phyloP scores from a whole-genome alignment of 768 basidiomycete species.

The Tricholoma terreum region DNA sequence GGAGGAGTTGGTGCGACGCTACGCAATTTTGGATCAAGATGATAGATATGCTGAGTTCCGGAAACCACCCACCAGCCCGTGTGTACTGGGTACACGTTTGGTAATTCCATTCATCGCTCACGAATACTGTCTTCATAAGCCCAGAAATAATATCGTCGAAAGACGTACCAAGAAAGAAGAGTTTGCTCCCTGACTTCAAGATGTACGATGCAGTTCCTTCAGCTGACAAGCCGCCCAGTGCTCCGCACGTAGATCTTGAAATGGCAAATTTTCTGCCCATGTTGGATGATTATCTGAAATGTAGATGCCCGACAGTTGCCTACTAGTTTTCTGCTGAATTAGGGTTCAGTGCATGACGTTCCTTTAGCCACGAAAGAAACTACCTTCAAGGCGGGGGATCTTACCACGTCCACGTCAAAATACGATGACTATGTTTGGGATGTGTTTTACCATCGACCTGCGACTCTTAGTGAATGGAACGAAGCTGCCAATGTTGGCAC shows the following conservation, averaged over 20 bases:
- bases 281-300: slow-evolving; percentile 68
- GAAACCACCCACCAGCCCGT: slow-evolving; percentile 41
- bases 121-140: slow-evolving; percentile 28
- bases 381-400: background rate
- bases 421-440: slow-evolving; percentile 77
- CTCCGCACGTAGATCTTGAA: slow-evolving; percentile 46
- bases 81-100: slow-evolving; percentile 1
- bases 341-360: slow-evolving; percentile 29
- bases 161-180: slow-evolving; percentile 34
- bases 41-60: slow-evolving; percentile 26
- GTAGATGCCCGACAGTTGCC: slow-evolving; percentile 34
- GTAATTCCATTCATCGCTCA: background rate
- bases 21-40: slow-evolving; percentile 43
- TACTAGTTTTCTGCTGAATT: background rate
- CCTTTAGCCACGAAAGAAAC: slow-evolving; percentile 5
- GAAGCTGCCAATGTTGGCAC: slow-evolving; percentile 57
- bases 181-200: slow-evolving; percentile 44
- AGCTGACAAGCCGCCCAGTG: slow-evolving; percentile 20
- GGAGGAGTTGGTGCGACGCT: slow-evolving; percentile 44
- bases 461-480: slow-evolving; percentile 58
- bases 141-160: slow-evolving; percentile 55
- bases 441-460: slow-evolving; percentile 72
- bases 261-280: slow-evolving; percentile 78
- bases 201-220: slow-evolving; percentile 72
- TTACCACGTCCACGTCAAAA: slow-evolving; percentile 1